phyloP scores from a whole-genome alignment of 1,284 basidiomycete genomes.

The Ustilago cynodontis region DNA sequence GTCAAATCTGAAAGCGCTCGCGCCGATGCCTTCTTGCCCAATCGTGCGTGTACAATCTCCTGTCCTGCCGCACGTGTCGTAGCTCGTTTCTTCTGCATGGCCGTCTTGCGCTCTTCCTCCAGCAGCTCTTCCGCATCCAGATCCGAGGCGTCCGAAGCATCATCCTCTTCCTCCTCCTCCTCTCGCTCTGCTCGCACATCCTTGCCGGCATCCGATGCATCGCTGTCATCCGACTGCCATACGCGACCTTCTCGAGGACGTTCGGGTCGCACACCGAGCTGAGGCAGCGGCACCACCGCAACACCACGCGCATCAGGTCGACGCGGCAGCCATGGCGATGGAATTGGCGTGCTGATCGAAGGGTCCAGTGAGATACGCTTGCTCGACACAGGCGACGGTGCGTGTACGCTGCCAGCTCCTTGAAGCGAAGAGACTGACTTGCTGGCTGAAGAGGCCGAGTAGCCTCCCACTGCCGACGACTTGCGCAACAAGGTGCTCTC shows the following conservation, averaged over 20 bases:
- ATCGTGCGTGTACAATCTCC: conserved; percentile 60
- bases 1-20: conserved; percentile 40
- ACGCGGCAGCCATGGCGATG: conserved; percentile 60
- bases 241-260: conserved; percentile 64
- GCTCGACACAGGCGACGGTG: conserved; percentile 25
- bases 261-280: conserved; percentile 64
- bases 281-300: conserved; percentile 63
- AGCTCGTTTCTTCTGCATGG: conserved; percentile 64
- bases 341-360: conserved; percentile 59
- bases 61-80: conserved; percentile 66
- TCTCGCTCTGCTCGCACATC: conserved; percentile 35
- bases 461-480: conserved; percentile 38
- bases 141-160: conserved; percentile 23
- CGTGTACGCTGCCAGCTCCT: conserved; percentile 13
- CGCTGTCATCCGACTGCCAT: conserved; percentile 59
- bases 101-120: conserved; percentile 60
- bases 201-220: conserved; percentile 30
- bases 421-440: conserved; percentile 43
- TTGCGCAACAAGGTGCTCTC: conserved; percentile 41
- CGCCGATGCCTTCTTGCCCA: conserved; percentile 37
- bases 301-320: conserved; percentile 65
- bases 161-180: conserved; percentile 56
- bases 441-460: conserved; percentile 32
- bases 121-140: conserved; percentile 62
- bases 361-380: conserved; percentile 52